Evolutionary conservation across 192 early-diverging fungal genomes (phyloP).

Genomic region (Entomortierella parvispora): DNA sequence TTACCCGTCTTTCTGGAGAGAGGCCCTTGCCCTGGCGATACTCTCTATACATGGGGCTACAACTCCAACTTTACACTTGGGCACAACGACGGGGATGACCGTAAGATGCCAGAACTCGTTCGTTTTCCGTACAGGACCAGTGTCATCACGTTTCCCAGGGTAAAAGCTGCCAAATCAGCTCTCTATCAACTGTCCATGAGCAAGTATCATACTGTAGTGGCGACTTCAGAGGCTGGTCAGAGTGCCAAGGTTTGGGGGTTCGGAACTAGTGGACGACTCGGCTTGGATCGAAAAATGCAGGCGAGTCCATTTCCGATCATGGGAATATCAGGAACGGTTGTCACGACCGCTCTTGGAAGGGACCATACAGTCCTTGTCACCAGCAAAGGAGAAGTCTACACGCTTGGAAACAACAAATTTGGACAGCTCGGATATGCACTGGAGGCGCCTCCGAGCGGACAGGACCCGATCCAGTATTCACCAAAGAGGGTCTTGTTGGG

Average conservation of each 20-base stretch:
- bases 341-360: slow-evolving; percentile 64
- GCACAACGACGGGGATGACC: slow-evolving; percentile 71
- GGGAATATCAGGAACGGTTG: slow-evolving; percentile 56
- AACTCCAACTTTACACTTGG: slow-evolving; percentile 78
- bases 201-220: slow-evolving; percentile 74
- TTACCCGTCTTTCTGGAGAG: slow-evolving; percentile 32
- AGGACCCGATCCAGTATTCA: slow-evolving; percentile 49
- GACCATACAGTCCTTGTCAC: slow-evolving; percentile 78
- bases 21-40: slow-evolving; percentile 31
- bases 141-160: slow-evolving; percentile 42
- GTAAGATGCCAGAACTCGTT: slow-evolving; percentile 71
- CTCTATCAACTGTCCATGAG: slow-evolving; percentile 60
- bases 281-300: slow-evolving; percentile 71
- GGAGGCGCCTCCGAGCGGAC: slow-evolving; percentile 48
- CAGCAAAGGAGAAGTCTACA: slow-evolving; percentile 63
- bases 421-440: slow-evolving; percentile 67
- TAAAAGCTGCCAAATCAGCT: slow-evolving; percentile 21
- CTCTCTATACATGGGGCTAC: slow-evolving; percentile 79
- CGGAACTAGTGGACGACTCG: slow-evolving; percentile 75
- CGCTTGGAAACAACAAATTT: slow-evolving; percentile 73
- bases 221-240: slow-evolving; percentile 59
- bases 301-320: slow-evolving; percentile 58
- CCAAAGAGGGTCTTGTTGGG: slow-evolving; percentile 65
- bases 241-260: slow-evolving; percentile 69
- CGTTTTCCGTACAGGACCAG: slow-evolving; percentile 47